Conservation (phyloP, 1,284 basidiomycete genomes). For the Spongispora temasekensis region DNA sequence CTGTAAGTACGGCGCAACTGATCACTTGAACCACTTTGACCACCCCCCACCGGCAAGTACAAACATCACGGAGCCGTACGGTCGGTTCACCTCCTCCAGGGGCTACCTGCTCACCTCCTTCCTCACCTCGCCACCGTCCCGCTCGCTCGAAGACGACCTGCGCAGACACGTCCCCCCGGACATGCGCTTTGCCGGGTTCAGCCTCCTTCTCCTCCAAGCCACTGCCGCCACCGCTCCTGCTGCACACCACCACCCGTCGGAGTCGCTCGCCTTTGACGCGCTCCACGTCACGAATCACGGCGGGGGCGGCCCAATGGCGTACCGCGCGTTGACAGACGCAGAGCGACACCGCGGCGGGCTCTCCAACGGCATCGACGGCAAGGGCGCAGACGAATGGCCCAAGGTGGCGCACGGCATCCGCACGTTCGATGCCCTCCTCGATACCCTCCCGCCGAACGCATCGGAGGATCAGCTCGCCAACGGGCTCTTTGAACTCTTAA, state of each 20-base stretch:
- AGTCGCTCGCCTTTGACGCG: constrained; percentile 48
- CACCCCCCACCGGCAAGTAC: constrained; percentile 62
- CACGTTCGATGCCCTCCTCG: constrained; percentile 45
- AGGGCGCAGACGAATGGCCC: constrained; percentile 61
- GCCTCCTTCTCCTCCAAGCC: constrained; percentile 62
- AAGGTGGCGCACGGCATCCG: constrained; percentile 63
- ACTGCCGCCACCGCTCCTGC: constrained; percentile 12
- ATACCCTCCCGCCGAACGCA: constrained; percentile 36
- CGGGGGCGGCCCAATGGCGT: constrained; percentile 57
- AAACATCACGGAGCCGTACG: constrained; percentile 71
- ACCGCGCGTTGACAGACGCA: constrained; percentile 48
- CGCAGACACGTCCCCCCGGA: constrained; percentile 46
- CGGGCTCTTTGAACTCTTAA: constrained; percentile 60
- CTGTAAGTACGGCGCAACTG: constrained; percentile 70
- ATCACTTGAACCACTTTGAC: no score
- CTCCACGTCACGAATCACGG: constrained; percentile 68
- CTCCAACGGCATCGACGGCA: constrained; percentile 71
- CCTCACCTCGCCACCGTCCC: constrained; percentile 35
- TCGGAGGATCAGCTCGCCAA: constrained; percentile 55
- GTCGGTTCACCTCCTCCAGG: constrained; percentile 54
- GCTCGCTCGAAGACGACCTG: constrained; percentile 41
- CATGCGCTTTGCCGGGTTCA: constrained; percentile 72
- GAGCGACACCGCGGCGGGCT: constrained; percentile 58
- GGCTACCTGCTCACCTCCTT: constrained; percentile 68
- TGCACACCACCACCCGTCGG: constrained; percentile 10